Evolutionary conservation across 2,329 filamentous ascomycete genomes (phyloP), one percentile per base, ranked within the genome.

Genomic region (Pseudogymnoascus sp.): DNA sequence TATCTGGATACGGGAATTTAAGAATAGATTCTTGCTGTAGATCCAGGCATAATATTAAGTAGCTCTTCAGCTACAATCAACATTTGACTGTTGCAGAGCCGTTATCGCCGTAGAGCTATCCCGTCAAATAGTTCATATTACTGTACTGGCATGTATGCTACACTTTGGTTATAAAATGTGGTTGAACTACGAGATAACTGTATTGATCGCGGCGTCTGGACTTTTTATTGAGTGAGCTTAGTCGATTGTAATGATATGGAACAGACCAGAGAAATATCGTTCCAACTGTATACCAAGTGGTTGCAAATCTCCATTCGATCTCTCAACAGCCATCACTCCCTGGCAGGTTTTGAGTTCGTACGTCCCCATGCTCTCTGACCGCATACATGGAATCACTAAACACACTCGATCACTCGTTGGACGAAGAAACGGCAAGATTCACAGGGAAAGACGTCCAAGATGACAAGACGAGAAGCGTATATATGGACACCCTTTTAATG

Each of bases 401-500:
- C 9, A n/a, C 3, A 33, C 25, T 18, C 4, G 2, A 20, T 53
- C 47, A 33, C 28, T 12, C 28, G 6, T 53, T 53, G 15, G n/a
- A 53, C n/a, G 25, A 14, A 33, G 11, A 20, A 33, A 18, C 9
- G 7, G n/a, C 22, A 53, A 14, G 11, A 22, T 6, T 50, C 43
- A 50, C 43, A 12, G n/a, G 14, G 11, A 30, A 30, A 25, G 25
- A 25, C 4, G 5, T 5, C 22, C 22, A 25, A 25, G 5, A 25
- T 25, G 25, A 22, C 25, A 14, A 53, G 47, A 18, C 47, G 28
- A 33, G 47, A 53, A 53, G 47, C 9, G 47, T 53, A 53, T 53
- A 53, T 53, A 33, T 53, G 28, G 47, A 53, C 47, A 53, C 47
- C 28, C 47, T n/a, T 53, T 53, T 53, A 53, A 53, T 18, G 47